Evolutionary conservation across 2,329 filamentous ascomycete genomes (phyloP).

Genomic region (Didymella segeticola): DNA sequence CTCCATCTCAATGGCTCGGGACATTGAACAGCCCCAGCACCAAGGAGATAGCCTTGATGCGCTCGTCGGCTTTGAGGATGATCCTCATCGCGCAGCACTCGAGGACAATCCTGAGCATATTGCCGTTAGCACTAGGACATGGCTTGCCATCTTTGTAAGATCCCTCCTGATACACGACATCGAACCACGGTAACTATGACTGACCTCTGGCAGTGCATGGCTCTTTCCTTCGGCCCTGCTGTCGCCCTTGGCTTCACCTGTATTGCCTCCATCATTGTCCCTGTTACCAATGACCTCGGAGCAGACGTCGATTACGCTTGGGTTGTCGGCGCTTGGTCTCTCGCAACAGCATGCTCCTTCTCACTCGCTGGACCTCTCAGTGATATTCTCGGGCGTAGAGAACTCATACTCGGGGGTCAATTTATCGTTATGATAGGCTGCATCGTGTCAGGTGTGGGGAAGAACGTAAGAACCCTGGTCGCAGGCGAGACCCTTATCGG

Average conservation of each 20-base stretch:
- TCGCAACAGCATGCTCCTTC: slow-evolving; percentile 3
- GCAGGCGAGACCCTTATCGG: slow-evolving; percentile 1
- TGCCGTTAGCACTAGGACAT: not conserved
- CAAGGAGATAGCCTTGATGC: no score
- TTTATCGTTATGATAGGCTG: slow-evolving; percentile 1
- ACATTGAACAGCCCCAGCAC: not conserved
- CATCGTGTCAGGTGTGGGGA: not conserved
- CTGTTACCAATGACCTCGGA: slow-evolving; percentile 2
- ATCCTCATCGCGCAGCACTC: slow-evolving; percentile 2
- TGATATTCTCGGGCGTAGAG: not conserved
- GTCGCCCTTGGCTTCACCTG: slow-evolving; percentile 1
- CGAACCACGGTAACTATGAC: not conserved
- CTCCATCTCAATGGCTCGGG: not conserved
- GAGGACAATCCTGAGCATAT: slow-evolving; percentile 1
- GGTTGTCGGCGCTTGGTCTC: slow-evolving; percentile 4
- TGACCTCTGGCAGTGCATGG: slow-evolving; percentile 1
- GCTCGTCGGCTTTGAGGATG: not conserved
- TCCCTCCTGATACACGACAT: not conserved
- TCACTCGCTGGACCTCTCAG: slow-evolving; percentile 3
- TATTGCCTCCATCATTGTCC: slow-evolving; percentile 1
- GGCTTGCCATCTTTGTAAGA: slow-evolving; percentile 1
- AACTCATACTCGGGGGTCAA: slow-evolving; percentile 1
- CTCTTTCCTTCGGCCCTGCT: slow-evolving; percentile 3
- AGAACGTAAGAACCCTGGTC: not conserved
- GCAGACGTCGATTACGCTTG: not conserved